Evolutionary conservation across 2,329 filamentous ascomycete species (phyloP), one percentile per base, ranked within the genome.

Genomic region (Beauveria sp.): DNA sequence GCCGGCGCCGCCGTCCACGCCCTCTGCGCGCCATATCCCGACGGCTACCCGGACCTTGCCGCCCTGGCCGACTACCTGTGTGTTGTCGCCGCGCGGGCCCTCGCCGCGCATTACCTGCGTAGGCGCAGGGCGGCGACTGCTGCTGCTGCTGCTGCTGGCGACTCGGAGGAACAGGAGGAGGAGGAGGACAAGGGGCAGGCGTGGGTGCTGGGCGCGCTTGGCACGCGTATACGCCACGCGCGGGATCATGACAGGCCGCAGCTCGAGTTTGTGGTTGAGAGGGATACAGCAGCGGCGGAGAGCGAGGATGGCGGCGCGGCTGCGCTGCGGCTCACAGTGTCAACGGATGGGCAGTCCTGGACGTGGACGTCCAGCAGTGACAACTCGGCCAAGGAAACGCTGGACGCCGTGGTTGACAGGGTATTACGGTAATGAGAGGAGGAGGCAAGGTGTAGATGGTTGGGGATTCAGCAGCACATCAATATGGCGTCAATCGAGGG

Each of bases 61-160:
- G 77, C 79, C 40, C 73, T 82, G 6, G 70, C 73, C 14, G 75
- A 77, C 64, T 83, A 83, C 67, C 65, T 84, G 9, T 70, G 74
- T 60, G 75, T 74, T 20, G 77, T 78, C 14, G 72, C 76, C 8
- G 67, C 73, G 26, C 78, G 75, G 50, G 71, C 73, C 47, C 70
- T 82, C 3, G 70, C 75, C 0, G 68, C 74, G 10, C 71, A 73
- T 59, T 70, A 71, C 53, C 67, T 77, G 34, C 64, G 67, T 24
- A 63, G 65, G 38, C 66, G 73, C 18, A 42, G 56, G 34, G 57
- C 60, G 18, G 43, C 43, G 10, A 4, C 20, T 3, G 24, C 40
- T 6, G 12, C 12, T 16, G 12, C 12, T 16, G 12, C 5, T 38
- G 34, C 12, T 14, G 34, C 30, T 10, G 8, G 22, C 22, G 22